Base-by-base conservation (phyloP, 495 filamentous ascomycete genomes). In the Terfezia boudieri region DNA sequence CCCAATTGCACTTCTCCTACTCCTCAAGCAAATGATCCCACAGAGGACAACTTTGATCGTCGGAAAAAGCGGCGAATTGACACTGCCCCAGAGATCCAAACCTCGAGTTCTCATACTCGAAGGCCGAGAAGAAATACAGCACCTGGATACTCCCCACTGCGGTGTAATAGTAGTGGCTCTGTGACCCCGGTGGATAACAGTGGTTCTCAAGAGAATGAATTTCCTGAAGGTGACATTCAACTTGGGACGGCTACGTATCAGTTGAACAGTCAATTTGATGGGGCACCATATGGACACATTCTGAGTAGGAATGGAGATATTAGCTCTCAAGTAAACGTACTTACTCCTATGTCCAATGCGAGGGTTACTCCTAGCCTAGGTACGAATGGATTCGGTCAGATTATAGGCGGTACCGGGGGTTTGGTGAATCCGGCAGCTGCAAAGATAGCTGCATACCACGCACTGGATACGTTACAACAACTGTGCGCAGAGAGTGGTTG, bases 401-500 rank as follows among this genome's bases (percentile, higher is more conserved):
- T 17, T 12, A 20, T 51, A 11, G 16, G 49, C 22, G 23, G 49
- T n/a, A 23, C 26, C 0, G 16, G 23, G 11, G 23, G 49, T 5
- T 5, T 32, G n/a, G n/a, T 20, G n/a, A 22, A 26, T 51, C 49
- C n/a, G 14, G n/a, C 3, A 32, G 49, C n/a, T 37, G 86, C 88
- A 2, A 75, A 71, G 52, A 72, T 76, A 14, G 82, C 86, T 37
- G 41, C 14, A 20, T 20, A 46, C 17, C 41, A 46, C 17, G 41
- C 41, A 46, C 67, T 95, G 41, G 82, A 90, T 36, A 81, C 87
- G 66, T 70, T 98, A 10, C 82, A 79, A 35, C 78, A 78, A 59
- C 69, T 94, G 26, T 94, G 88, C 66, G 79, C 79, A 60, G 83
- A 94, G 61, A 89, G 86, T 63, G 76, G 75, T 14, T 94, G 89